Evolutionary conservation across 768 basidiomycete species (phyloP).

Genomic region (Tulasnella sp.): DNA sequence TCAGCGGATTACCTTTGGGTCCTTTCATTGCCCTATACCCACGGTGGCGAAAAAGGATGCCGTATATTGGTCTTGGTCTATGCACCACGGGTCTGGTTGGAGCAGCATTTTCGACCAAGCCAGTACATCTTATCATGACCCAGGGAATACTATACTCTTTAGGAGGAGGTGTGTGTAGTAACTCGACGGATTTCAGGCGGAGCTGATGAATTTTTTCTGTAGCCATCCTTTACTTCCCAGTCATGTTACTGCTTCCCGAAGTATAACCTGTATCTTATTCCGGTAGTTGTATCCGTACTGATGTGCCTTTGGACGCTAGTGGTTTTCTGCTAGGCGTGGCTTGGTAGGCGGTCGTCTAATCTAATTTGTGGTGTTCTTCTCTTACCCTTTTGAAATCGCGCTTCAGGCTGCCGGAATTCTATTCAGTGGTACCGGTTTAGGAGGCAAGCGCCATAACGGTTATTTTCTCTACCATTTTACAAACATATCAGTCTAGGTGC

Average conservation of each 20-base stretch:
- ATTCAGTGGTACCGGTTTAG: no score
- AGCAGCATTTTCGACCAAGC: constrained; percentile 4
- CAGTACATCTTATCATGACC: not conserved
- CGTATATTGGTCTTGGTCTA: not conserved
- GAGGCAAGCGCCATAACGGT: no score
- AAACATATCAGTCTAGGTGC: no score
- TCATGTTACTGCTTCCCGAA: constrained; percentile 1
- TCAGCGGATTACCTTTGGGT: not conserved
- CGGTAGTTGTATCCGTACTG: not conserved
- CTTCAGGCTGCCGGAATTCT: no score
- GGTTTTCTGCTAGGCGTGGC: constrained; percentile 11
- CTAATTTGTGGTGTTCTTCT: no score
- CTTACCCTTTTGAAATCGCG: no score
- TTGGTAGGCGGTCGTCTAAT: constrained; percentile 8
- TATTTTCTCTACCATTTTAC: no score
- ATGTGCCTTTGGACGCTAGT: not conserved
- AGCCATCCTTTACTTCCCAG: constrained; percentile 11
- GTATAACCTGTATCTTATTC: not conserved
- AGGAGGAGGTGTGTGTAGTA: constrained; percentile 2
- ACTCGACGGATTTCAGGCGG: not conserved
- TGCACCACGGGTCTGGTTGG: constrained; percentile 6
- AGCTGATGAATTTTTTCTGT: not conserved
- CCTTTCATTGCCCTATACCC: not conserved
- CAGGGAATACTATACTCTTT: constrained; percentile 10
- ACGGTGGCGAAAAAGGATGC: not conserved